Evolutionary conservation across 208 protist species (phyloP).

Genomic region (Leishmania guyanensis): DNA sequence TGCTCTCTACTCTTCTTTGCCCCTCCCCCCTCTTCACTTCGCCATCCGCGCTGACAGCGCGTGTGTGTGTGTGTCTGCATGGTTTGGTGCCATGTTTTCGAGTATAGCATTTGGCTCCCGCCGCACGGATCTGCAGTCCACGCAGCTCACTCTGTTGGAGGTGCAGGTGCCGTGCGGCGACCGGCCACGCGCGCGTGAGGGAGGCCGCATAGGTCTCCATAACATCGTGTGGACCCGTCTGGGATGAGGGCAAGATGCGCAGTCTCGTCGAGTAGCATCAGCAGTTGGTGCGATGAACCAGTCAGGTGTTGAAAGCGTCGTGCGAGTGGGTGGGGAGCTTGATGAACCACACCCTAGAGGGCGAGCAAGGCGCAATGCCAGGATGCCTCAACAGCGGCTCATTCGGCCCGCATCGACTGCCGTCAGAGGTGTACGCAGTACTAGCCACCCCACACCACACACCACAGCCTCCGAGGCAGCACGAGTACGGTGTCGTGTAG

Average conservation of each 20-base stretch:
- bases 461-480: neutral
- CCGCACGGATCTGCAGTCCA: constrained; percentile 19
- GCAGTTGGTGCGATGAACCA: constrained; percentile 20
- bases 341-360: constrained; percentile 24
- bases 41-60: neutral
- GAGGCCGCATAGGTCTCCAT: constrained; percentile 27
- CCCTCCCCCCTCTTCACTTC: neutral
- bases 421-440: neutral
- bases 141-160: constrained; percentile 22
- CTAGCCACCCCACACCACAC: neutral
- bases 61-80: constrained; percentile 18
- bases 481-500: no score
- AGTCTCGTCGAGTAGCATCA: constrained; percentile 30
- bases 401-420: neutral
- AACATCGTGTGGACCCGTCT: constrained; percentile 38
- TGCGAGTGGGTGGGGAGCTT: constrained; percentile 36
- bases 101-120: constrained; percentile 7
- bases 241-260: constrained; percentile 32
- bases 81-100: constrained; percentile 5
- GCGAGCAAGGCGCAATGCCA: neutral
- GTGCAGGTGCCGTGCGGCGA: constrained; percentile 39
- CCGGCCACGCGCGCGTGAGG: constrained; percentile 32
- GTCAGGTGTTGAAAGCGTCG: constrained; percentile 22
- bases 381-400: neutral
- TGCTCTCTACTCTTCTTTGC: no score